These are phyloP conservation scores for Symmetrospora coprosmae DNA, from an alignment of 768 basidiomycete species.

Conservation along the genomic window DNA sequence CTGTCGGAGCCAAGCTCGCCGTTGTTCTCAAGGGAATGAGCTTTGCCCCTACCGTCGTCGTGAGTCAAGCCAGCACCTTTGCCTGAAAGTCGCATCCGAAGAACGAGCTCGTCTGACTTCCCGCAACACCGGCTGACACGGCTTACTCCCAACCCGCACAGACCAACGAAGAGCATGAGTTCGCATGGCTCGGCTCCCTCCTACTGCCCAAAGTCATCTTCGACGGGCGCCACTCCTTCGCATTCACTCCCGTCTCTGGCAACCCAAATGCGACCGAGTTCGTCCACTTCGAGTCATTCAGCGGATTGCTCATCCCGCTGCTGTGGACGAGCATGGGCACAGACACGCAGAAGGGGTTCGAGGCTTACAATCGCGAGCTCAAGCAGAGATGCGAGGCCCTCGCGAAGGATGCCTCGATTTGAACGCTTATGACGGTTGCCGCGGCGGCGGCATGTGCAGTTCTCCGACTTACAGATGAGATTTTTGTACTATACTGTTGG, in stretches of 20 bases:
- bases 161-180: not conserved
- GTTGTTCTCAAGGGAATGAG: not conserved
- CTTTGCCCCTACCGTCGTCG: not conserved
- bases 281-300: not conserved
- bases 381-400: constrained; percentile 2
- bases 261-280: not conserved
- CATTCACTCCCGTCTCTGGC: not conserved
- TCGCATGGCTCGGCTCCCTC: not conserved
- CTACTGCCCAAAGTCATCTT: not conserved
- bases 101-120: too few species aligned
- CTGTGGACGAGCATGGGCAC: not conserved
- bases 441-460: too few species aligned
- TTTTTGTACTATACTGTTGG: too few species aligned
- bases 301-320: not conserved
- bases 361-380: not conserved
- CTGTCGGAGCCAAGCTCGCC: not conserved
- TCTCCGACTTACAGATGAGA: too few species aligned
- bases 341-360: not conserved
- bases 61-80: not conserved
- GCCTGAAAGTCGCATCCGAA: not conserved
- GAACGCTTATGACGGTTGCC: too few species aligned
- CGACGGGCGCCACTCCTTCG: not conserved
- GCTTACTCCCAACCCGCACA: not conserved
- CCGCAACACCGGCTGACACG: not conserved
- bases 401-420: too few species aligned